phyloP scores from a whole-genome alignment of 2,329 filamentous ascomycete species.

The Alternaria sp. region DNA sequence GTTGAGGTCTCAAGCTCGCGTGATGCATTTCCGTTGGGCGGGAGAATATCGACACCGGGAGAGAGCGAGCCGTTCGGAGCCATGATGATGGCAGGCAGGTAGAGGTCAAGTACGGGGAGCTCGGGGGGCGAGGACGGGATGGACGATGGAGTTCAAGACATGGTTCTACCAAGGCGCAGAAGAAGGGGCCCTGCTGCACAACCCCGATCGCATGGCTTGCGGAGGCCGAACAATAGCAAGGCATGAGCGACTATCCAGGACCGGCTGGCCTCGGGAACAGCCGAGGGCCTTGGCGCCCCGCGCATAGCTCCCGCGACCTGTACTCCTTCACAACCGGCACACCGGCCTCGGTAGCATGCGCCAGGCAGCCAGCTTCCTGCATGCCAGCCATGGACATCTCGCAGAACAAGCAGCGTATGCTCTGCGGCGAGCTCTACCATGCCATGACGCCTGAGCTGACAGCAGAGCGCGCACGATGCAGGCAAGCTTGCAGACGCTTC shows the following conservation, averaged over 20 bases:
- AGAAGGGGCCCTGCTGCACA: not conserved
- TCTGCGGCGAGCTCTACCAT: constrained; percentile 73
- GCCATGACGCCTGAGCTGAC: constrained; percentile 74
- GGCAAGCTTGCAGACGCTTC: constrained; percentile 66
- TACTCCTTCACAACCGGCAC: not conserved
- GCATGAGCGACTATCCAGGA: not conserved
- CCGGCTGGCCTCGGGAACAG: not conserved
- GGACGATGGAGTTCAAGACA: constrained; percentile 7
- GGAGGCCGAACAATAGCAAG: constrained; percentile 15
- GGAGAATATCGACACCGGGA: constrained; percentile 38
- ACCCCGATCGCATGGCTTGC: not conserved
- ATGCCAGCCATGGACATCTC: constrained; percentile 30
- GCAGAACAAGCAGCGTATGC: constrained; percentile 60
- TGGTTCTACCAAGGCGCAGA: not conserved
- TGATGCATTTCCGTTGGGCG: constrained; percentile 34
- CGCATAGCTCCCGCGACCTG: not conserved
- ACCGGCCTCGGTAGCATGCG: not conserved
- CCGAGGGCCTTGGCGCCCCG: constrained; percentile 3
- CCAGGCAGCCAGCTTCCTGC: not conserved
- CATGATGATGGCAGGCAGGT: constrained; percentile 21
- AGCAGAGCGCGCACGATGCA: constrained; percentile 68
- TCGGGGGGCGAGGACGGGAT: not conserved
- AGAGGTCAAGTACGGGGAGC: not conserved
- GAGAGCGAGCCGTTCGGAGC: constrained; percentile 32
- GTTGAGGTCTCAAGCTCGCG: constrained; percentile 33